Base-by-base conservation (phyloP, 2,329 filamentous ascomycete genomes). In the Fusarium xyrophilum region DNA sequence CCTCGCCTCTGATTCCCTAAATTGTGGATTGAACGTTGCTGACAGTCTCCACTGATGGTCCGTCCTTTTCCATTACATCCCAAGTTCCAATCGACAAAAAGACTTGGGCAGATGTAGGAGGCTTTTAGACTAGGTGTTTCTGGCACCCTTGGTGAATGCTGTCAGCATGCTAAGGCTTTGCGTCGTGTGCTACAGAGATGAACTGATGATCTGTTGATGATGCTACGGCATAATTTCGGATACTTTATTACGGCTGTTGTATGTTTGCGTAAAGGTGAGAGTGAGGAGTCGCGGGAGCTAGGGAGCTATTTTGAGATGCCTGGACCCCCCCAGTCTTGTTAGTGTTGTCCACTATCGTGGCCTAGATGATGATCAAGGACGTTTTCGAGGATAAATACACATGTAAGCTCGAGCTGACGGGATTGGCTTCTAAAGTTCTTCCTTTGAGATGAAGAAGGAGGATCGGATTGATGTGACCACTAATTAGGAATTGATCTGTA, bases 1-100 rank as follows among this genome's bases (percentile, higher is more conserved):
- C 63, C 52, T 67, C 53, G 58, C 63, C 63, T 69, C 55, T 50
- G 44, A 35, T 58, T 55, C 47, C 61, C 61, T 32, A 65, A 47
- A 36, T 21, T 50, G 56, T 69, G 57, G 56, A 58, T 36, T 51
- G 11, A 21, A 54, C 30, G 23, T 52, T 51, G 67, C 67, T 69
- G 63, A 67, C 63, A 56, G 9, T 23, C 19, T 43, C 39, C 40
- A 61, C 63, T n/a, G 25, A 32, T 47, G 48, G 21, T 64, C 61
- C 60, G 21, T 64, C 61, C 60, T 64, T 64, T 42, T 23, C 9
- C 27, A 30, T 32, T 47, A 30, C 32, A 17, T 25, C 10, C 10
- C 7, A 19, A 6, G 13, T 32, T 2, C 7, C 8, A 23, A 5
- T 7, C 6, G 44, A 47, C 28, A 47, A 23, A 47, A 32, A 47